phyloP scores from a whole-genome alignment of 164 flowering plant species.

The Malania oleifera region DNA sequence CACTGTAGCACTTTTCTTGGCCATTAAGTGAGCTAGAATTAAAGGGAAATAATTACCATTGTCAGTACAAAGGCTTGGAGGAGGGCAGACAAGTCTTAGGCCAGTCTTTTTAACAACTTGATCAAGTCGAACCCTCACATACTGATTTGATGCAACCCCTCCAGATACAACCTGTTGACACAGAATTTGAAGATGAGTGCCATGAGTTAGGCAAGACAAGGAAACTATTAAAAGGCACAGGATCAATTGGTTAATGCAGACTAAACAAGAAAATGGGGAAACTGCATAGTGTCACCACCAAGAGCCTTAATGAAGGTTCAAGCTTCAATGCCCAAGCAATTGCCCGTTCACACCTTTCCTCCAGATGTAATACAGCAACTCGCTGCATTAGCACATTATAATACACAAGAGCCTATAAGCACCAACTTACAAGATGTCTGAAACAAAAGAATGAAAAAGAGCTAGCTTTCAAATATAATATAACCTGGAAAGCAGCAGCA shows the following conservation, averaged over 20 bases:
- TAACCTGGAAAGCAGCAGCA: slow-evolving; percentile 97
- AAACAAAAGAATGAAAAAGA: neutral
- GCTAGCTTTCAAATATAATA: neutral
- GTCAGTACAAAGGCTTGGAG: slow-evolving; percentile 94
- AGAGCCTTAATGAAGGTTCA: slow-evolving; percentile 69
- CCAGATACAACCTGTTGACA: slow-evolving; percentile 80
- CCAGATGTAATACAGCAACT: slow-evolving; percentile 89
- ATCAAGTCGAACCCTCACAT: slow-evolving; percentile 74
- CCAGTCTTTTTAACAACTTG: slow-evolving; percentile 47
- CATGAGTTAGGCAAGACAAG: neutral
- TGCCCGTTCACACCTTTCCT: slow-evolving; percentile 91
- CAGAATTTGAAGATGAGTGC: neutral
- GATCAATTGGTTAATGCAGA: neutral
- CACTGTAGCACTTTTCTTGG: no score
- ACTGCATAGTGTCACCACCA: slow-evolving; percentile 36
- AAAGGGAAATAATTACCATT: slow-evolving; percentile 52
- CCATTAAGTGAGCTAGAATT: no score
- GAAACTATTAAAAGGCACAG: neutral
- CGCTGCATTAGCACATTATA: slow-evolving; percentile 43
- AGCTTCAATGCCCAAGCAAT: slow-evolving; percentile 85
- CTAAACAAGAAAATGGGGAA: neutral
- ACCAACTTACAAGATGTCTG: no score
- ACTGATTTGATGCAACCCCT: slow-evolving; percentile 93
- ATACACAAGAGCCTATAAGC: neutral
- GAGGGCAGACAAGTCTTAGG: slow-evolving; percentile 86